phyloP scores from a whole-genome alignment of 2,329 filamentous ascomycete genomes.

The Cytospora leucostoma region DNA sequence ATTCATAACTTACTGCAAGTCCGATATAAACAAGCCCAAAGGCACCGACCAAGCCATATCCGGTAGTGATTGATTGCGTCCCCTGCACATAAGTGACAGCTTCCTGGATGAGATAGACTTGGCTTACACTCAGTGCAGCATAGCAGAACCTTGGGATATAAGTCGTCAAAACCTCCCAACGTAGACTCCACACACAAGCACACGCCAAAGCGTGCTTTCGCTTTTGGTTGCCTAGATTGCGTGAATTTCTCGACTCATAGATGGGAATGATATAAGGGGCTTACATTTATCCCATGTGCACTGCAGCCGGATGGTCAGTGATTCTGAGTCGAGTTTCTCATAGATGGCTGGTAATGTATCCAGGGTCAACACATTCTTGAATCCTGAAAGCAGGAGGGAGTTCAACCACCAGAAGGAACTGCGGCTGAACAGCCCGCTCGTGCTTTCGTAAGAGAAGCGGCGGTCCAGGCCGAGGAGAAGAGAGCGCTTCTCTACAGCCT shows the following conservation, averaged over 20 bases:
- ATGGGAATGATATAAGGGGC: conserved; percentile 32
- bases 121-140: conserved; percentile 6
- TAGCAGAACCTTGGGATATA: conserved; percentile 13
- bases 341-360: conserved; percentile 25
- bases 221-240: neutral
- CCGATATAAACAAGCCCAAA: conserved; percentile 29
- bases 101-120: conserved; percentile 17
- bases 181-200: conserved; percentile 11
- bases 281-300: conserved; percentile 32
- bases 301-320: conserved; percentile 45
- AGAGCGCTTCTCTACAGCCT: conserved; percentile 46
- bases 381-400: conserved; percentile 42
- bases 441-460: conserved; percentile 50
- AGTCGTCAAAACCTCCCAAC: conserved; percentile 1
- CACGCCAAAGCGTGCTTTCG: conserved; percentile 7
- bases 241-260: neutral
- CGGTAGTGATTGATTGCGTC: conserved; percentile 5
- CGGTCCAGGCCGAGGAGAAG: conserved; percentile 43
- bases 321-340: conserved; percentile 28
- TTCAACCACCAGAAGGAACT: conserved; percentile 57
- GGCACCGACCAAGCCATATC: conserved; percentile 23
- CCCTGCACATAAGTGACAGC: conserved; percentile 7
- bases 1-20: conserved; percentile 22
- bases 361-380: conserved; percentile 1
- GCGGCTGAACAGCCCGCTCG: conserved; percentile 51